These are phyloP conservation scores for Quercus alba DNA, from an alignment of 306 rosid species.

Conservation along the genomic window DNA sequence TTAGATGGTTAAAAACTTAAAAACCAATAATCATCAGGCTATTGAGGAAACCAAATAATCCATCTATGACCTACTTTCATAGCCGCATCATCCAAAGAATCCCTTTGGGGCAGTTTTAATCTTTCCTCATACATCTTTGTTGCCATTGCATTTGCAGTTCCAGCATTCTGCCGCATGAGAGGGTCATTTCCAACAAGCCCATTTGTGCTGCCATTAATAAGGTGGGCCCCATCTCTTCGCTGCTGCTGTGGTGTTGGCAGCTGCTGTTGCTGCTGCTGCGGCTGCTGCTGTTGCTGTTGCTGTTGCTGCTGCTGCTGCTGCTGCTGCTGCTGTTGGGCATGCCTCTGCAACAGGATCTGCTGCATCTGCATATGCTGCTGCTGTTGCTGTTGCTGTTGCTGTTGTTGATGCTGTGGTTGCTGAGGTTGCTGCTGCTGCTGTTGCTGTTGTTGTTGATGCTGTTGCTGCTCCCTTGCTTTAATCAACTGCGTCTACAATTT, in stretches of 20 bases:
- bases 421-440: conserved; percentile 44
- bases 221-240: conserved; percentile 87
- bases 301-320: conserved; percentile 53
- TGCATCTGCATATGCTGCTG: conserved; percentile 87
- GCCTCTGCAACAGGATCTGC: conserved; percentile 63
- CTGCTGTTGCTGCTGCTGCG: conserved; percentile 48
- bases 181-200: conserved; percentile 83
- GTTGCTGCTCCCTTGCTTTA: conserved; percentile 93
- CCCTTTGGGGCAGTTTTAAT: conserved; percentile 89
- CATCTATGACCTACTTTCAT: conserved; percentile 53
- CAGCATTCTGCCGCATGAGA: conserved; percentile 67
- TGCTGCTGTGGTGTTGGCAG: conserved; percentile 37
- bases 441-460: conserved; percentile 59
- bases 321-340: conserved; percentile 69
- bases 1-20: conserved; percentile 21
- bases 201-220: conserved; percentile 73
- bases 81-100: conserved; percentile 84
- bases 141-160: conserved; percentile 89
- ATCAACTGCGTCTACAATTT: conserved; percentile 72
- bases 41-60: conserved; percentile 17
- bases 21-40: conserved; percentile 7
- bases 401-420: conserved; percentile 46
- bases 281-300: conserved; percentile 46
- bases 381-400: conserved; percentile 59
- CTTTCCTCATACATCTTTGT: conserved; percentile 95